Evolutionary conservation across 768 basidiomycete species (phyloP), one percentile per base, ranked within the genome.

Genomic region (Lepiota brunneoincarnata): DNA sequence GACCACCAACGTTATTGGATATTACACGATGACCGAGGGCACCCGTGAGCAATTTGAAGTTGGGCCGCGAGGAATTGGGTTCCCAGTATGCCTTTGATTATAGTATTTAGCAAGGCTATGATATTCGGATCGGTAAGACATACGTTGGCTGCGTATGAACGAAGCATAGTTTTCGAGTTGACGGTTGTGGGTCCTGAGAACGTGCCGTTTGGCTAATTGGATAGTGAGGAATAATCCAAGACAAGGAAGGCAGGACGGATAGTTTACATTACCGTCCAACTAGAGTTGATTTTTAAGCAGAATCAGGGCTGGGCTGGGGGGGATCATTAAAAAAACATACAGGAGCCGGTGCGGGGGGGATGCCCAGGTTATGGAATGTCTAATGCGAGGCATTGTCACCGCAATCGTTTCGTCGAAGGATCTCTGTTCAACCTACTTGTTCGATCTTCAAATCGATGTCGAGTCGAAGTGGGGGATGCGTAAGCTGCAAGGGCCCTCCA

Each of bases 41-140:
- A 21, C 43, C 39, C 9, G 44, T 18, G 20, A 61, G 51, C n/a
- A 61, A 58, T 26, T 59, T 49, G 35, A 62, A 55, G 48, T 60
- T 58, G 15, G 56, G 42, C 49, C 62, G 46, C 15, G 48, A 38
- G 31, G 53, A 47, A 36, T 54, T 49, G 23, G 58, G 57, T 15
- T 41, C 46, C 47, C 37, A 49, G 53, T 53, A 45, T 34, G 26
- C 45, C 45, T 48, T 43, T 43, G 61, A 40, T 66, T 61, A 69
- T 73, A 41, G 34, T 37, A 15, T 5, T n/a, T n/a, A 50, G 31
- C 10, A 35, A 10, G 14, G 23, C 26, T 23, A 17, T 15, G 14
- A 37, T 54, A 46, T 48, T 31, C 21, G 35, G 17, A 24, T 52
- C 7, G 12, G 50, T 2, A 23, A 18, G 26, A 23, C 20, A n/a